Percentiles rank a stretch among this genome's conserved stretches.
Conservation (phyloP, 805 yeast species). For the Kodamaea sagamina region DNA sequence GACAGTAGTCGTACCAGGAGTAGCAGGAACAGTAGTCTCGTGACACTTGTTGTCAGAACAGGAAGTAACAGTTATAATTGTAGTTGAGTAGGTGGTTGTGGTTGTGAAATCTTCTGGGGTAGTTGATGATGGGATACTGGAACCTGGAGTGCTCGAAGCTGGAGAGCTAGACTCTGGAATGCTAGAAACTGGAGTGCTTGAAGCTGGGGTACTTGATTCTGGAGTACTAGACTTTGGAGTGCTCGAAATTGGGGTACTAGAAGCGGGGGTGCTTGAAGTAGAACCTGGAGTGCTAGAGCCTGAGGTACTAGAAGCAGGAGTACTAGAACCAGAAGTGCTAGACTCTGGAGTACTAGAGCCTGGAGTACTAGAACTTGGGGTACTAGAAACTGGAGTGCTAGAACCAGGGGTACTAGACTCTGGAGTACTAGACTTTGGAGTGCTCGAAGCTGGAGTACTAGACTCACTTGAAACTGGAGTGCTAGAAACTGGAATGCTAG, state of each 20-base stretch:
- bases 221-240: neutral
- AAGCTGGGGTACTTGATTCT: too few species aligned
- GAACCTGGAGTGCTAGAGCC: neutral
- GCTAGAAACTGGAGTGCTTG: neutral
- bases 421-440: slow-evolving; percentile 29
- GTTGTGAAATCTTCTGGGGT: slow-evolving; percentile 17
- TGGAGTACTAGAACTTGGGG: slow-evolving; percentile 15
- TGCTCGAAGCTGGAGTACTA: slow-evolving; percentile 11
- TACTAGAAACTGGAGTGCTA: slow-evolving; percentile 13
- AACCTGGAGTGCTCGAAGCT: too few species aligned
- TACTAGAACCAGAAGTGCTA: neutral
- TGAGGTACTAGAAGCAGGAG: neutral
- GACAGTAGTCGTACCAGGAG: slow-evolving; percentile 27
- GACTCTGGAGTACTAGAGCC: slow-evolving; percentile 8
- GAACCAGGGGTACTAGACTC: slow-evolving; percentile 9
- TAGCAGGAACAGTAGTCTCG: slow-evolving; percentile 20
- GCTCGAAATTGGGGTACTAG: neutral
- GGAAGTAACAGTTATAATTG: slow-evolving; percentile 38
- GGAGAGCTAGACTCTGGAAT: too few species aligned
- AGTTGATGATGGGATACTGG: too few species aligned
- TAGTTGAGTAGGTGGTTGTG: slow-evolving; percentile 20
- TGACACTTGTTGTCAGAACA: slow-evolving; percentile 35
- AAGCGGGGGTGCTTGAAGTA: neutral
- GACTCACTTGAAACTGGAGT: slow-evolving; percentile 9
- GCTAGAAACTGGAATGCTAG: slow-evolving; percentile 13